phyloP scores from a whole-genome alignment of 306 rosid species.

The Malus domestica region DNA sequence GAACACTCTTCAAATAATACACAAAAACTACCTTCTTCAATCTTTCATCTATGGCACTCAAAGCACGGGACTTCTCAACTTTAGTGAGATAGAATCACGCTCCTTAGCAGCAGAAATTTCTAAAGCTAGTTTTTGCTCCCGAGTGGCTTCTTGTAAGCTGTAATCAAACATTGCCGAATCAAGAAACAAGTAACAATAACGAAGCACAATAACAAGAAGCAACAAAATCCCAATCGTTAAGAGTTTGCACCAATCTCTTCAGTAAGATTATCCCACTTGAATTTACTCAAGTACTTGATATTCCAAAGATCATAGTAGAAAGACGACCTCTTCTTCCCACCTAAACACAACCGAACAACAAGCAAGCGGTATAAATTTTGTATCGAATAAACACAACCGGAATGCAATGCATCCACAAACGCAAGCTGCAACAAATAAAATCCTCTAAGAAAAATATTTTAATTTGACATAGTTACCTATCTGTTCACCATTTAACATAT shows the following conservation, averaged over 20 bases:
- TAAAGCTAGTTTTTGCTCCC: constrained; percentile 75
- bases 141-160: constrained; percentile 69
- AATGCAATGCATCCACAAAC: no score
- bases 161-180: constrained; percentile 5
- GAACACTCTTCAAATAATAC: neutral
- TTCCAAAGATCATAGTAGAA: constrained; percentile 90
- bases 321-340: constrained; percentile 81
- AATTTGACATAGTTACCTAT: constrained; percentile 42
- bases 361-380: neutral
- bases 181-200: constrained; percentile 3
- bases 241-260: constrained; percentile 62
- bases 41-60: constrained; percentile 66
- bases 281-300: constrained; percentile 85
- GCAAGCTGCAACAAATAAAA: neutral
- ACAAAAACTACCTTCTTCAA: constrained; percentile 52
- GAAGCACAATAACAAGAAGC: constrained; percentile 6
- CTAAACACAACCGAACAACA: constrained; percentile 24
- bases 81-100: constrained; percentile 60
- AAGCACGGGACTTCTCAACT: constrained; percentile 68
- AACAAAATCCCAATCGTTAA: constrained; percentile 10
- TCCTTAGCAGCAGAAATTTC: constrained; percentile 88
- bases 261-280: constrained; percentile 93
- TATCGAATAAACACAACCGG: neutral
- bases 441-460: neutral
- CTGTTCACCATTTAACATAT: constrained; percentile 70